These are phyloP conservation scores for Vigna angularis DNA, from an alignment of 306 rosid species.

Conservation along the genomic window DNA sequence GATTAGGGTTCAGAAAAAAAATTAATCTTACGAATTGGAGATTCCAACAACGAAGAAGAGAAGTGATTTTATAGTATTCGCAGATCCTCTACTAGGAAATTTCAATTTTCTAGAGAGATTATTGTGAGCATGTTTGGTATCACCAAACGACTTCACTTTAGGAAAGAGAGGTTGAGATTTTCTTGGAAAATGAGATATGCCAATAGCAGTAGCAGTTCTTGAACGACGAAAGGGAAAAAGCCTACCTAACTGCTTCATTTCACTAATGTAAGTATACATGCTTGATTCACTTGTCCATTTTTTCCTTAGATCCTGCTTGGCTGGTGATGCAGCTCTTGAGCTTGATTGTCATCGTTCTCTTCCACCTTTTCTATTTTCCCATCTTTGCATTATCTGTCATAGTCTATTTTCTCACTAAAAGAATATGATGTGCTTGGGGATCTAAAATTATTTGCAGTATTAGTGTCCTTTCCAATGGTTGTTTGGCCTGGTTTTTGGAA, in stretches of 20 bases:
- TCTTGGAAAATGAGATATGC: slow-evolving; percentile 64
- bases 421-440: slow-evolving; percentile 38
- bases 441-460: slow-evolving; percentile 31
- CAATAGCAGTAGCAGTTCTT: slow-evolving; percentile 48
- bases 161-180: slow-evolving; percentile 58
- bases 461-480: slow-evolving; percentile 42
- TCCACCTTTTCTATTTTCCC: slow-evolving; percentile 50
- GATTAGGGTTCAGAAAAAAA: too few relatives aligned
- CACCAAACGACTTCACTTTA: slow-evolving; percentile 52
- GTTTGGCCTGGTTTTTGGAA: slow-evolving; percentile 38
- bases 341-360: slow-evolving; percentile 45
- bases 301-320: slow-evolving; percentile 51
- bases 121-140: slow-evolving; percentile 59
- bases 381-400: slow-evolving; percentile 37
- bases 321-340: slow-evolving; percentile 56
- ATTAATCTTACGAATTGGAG: too few relatives aligned
- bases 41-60: too few relatives aligned
- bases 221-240: slow-evolving; percentile 70
- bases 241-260: slow-evolving; percentile 57
- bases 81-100: slow-evolving; percentile 35
- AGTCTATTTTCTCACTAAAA: slow-evolving; percentile 44
- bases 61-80: neutral
- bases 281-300: slow-evolving; percentile 62
- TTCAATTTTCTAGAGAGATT: slow-evolving; percentile 49
- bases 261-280: slow-evolving; percentile 52